Percentiles rank a stretch among this genome's conserved stretches.
Evolutionary conservation across 495 filamentous ascomycete species (phyloP).

Genomic region (Penicillium antarcticum): DNA sequence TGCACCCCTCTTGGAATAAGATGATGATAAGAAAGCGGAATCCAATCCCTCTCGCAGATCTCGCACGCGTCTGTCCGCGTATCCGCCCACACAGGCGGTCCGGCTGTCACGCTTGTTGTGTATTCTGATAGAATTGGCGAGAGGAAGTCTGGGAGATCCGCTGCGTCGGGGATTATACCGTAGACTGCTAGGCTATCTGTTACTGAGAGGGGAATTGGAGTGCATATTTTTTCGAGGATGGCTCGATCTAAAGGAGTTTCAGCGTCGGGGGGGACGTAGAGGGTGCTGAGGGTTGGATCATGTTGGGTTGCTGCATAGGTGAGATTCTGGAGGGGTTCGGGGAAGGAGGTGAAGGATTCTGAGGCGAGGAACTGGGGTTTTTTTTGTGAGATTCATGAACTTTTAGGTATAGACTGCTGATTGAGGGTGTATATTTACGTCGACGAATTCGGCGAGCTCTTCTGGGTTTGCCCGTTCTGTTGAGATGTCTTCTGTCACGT

Average conservation of each 20-base stretch:
- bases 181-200: slow-evolving; percentile 63
- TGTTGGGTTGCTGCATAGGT: slow-evolving; percentile 54
- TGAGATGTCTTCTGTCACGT: slow-evolving; percentile 8
- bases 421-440: slow-evolving; percentile 45
- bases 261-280: slow-evolving; percentile 43
- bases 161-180: slow-evolving; percentile 47
- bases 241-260: slow-evolving; percentile 43
- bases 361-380: slow-evolving; percentile 62
- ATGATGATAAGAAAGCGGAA: slow-evolving; percentile 80
- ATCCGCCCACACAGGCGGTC: slow-evolving; percentile 57
- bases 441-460: slow-evolving; percentile 72
- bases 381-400: neutral
- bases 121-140: slow-evolving; percentile 59
- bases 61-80: slow-evolving; percentile 66
- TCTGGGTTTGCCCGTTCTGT: slow-evolving; percentile 47
- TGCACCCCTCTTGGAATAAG: slow-evolving; percentile 75
- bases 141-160: slow-evolving; percentile 54
- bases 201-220: slow-evolving; percentile 46
- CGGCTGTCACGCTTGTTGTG: slow-evolving; percentile 46
- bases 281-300: slow-evolving; percentile 40
- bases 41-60: slow-evolving; percentile 75
- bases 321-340: slow-evolving; percentile 55
- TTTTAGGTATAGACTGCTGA: neutral
- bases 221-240: slow-evolving; percentile 37
- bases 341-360: slow-evolving; percentile 65